Percentiles rank a stretch among this genome's conserved stretches.
phyloP scores from a whole-genome alignment of 2,329 filamentous ascomycete species.

The Colletotrichum somersetense region DNA sequence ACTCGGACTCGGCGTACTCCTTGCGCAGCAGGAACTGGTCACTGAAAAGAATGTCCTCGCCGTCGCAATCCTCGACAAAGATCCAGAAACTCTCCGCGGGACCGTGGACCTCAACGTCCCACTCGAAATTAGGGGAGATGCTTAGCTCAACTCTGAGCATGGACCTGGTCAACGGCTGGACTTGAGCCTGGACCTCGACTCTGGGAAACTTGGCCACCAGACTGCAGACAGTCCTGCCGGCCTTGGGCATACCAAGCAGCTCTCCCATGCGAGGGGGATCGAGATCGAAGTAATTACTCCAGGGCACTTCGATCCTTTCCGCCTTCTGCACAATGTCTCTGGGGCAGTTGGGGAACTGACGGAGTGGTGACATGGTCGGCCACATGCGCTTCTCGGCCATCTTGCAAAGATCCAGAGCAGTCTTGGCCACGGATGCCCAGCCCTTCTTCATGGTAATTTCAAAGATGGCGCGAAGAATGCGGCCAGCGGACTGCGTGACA shows the following conservation, averaged over 20 bases:
- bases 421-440: slow-evolving; percentile 93
- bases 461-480: slow-evolving; percentile 94
- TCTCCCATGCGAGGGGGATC: slow-evolving; percentile 98
- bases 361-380: slow-evolving; percentile 96
- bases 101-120: slow-evolving; percentile 92
- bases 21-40: slow-evolving; percentile 93
- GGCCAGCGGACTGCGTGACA: slow-evolving; percentile 96
- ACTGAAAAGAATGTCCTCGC: slow-evolving; percentile 94
- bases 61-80: slow-evolving; percentile 95
- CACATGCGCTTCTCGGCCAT: slow-evolving; percentile 99
- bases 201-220: slow-evolving; percentile 94
- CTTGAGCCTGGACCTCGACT: slow-evolving; percentile 91
- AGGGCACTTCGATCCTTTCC: slow-evolving; percentile 93
- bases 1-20: slow-evolving; percentile 86
- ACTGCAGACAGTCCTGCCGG: slow-evolving; percentile 85
- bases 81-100: slow-evolving; percentile 96
- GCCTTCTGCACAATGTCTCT: slow-evolving; percentile 91
- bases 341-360: slow-evolving; percentile 88
- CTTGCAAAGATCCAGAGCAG: slow-evolving; percentile 94
- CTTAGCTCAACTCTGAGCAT: slow-evolving; percentile 91
- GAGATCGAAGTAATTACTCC: slow-evolving; percentile 94
- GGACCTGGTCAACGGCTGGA: slow-evolving; percentile 93
- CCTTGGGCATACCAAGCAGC: slow-evolving; percentile 89
- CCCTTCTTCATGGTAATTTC: slow-evolving; percentile 98
- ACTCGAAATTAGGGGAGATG: slow-evolving; percentile 94